These are phyloP conservation scores for Simmondsia chinensis DNA, from an alignment of 148 eudicot species.

Conservation along the genomic window DNA sequence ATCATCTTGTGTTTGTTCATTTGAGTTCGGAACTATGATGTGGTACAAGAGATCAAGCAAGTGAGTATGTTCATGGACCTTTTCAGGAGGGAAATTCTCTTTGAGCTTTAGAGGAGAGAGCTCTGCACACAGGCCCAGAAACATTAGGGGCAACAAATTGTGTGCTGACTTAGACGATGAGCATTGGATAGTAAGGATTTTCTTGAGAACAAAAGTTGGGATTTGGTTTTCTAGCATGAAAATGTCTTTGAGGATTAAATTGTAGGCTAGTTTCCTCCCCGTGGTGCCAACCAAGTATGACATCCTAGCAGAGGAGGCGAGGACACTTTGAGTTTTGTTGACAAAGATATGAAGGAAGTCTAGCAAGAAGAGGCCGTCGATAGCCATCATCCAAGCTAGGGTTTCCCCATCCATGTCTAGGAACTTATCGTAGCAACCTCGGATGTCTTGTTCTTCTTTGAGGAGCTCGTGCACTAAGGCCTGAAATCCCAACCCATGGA, in stretches of 20 bases:
- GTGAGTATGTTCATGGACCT: conserved; percentile 11
- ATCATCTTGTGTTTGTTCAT: conserved; percentile 1
- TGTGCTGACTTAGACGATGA: conserved; percentile 13
- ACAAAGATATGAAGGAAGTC: conserved; percentile 19
- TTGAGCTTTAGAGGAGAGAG: conserved; percentile 23
- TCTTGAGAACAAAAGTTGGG: conserved; percentile 28
- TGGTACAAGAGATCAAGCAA: conserved; percentile 30
- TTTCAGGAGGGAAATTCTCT: conserved; percentile 2
- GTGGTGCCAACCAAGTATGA: conserved; percentile 22
- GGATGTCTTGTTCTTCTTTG: conserved; percentile 8
- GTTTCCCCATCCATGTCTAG: conserved; percentile 13
- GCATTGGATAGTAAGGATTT: conserved; percentile 17
- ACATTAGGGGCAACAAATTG: conserved; percentile 11
- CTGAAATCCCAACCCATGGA: conserved; percentile 1
- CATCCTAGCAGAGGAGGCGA: conserved; percentile 18
- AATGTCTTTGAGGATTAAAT: conserved; percentile 34
- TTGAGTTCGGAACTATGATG: conserved; percentile 12
- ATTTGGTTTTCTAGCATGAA: conserved; percentile 56
- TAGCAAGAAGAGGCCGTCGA: conserved; percentile 24
- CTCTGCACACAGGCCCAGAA: conserved; percentile 18
- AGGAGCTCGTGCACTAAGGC: conserved; percentile 3
- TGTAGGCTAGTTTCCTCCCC: conserved; percentile 30
- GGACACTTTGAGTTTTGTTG: not conserved
- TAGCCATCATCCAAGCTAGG: conserved; percentile 32
- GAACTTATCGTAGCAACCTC: conserved; percentile 25